phyloP scores from a whole-genome alignment of 2,329 filamentous ascomycete genomes.

The Stemphylium vesicarium region DNA sequence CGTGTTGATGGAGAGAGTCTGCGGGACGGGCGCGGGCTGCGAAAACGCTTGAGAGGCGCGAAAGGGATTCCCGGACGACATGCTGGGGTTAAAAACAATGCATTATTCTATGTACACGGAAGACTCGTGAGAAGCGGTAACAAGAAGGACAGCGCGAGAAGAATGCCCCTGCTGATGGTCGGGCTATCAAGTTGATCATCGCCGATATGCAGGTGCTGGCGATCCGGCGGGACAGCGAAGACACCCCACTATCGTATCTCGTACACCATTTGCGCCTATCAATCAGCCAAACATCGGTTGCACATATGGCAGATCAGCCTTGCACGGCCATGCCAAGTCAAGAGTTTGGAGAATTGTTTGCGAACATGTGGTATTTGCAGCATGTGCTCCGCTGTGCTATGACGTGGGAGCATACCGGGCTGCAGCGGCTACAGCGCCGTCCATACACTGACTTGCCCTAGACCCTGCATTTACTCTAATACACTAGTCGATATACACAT shows the following conservation, averaged over 20 bases:
- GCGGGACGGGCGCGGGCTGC: slow-evolving; percentile 31
- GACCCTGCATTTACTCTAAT: neutral
- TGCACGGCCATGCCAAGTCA: neutral
- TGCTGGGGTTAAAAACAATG: slow-evolving; percentile 46
- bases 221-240: slow-evolving; percentile 31
- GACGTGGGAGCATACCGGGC: neutral
- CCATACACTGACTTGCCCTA: neutral
- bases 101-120: slow-evolving; percentile 49
- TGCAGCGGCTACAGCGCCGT: neutral
- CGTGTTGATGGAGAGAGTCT: slow-evolving; percentile 35
- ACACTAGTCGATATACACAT: slow-evolving; percentile 65
- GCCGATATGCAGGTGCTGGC: slow-evolving; percentile 25
- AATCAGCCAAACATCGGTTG: neutral
- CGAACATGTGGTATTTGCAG: neutral
- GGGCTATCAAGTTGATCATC: slow-evolving; percentile 19
- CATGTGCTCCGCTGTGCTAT: neutral
- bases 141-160: slow-evolving; percentile 17
- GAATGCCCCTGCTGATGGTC: slow-evolving; percentile 32
- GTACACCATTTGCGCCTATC: slow-evolving; percentile 8
- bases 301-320: neutral
- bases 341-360: neutral
- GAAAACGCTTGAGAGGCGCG: slow-evolving; percentile 41
- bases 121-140: slow-evolving; percentile 31
- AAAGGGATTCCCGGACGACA: slow-evolving; percentile 51
- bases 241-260: slow-evolving; percentile 27